Base-by-base conservation (phyloP, 2,329 filamentous ascomycete species). In the Nothopassalora personata region DNA sequence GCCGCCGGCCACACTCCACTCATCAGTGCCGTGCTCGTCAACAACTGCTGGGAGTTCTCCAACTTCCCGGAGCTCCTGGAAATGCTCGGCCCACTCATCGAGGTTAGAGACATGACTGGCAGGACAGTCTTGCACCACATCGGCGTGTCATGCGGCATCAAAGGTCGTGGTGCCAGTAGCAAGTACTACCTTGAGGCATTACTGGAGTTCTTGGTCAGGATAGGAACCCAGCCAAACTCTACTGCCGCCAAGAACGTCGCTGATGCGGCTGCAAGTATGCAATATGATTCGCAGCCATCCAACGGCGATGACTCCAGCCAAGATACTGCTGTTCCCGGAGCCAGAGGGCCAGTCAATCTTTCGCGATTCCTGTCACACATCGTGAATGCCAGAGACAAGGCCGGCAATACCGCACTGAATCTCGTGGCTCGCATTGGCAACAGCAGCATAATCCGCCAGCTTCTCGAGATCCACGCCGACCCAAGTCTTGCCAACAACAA, bases 291-390 rank as follows among this genome's bases (percentile, higher is more conserved):
- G 18, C 63, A 68, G 18, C 62, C 64, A 36, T 56, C 57, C n/a
- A 68, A 69, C 47, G 68, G 68, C 23, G 67, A 70, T n/a, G 52
- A 43, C 6, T 63, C 64, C 11, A 70, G 66, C 48, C 68, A 70
- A 55, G 67, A 70, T n/a, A 64, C 67, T 18, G 56, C 58, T 27
- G 57, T 33, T 8, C 18, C 43, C 18, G 48, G 57, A 48, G 47
- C 55, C 28, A 61, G 64, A 58, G 88, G 84, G 56, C 90, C 83
- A 63, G 95, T 97, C 75, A 90, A 89, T 27, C 82, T 99, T 55
- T 92, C 90, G 31, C 86, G 91, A 39, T 99, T 99, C 76, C 95
- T 99, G 84, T 90, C 89, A 52, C 92, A 97, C 71, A 95, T 99
- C 73, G 93, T 99, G 60, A 97, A 99, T 68, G 88, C 92, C 0